Evolutionary conservation across 1,284 basidiomycete species (phyloP).

Genomic region (Fomitopsis pinicola): DNA sequence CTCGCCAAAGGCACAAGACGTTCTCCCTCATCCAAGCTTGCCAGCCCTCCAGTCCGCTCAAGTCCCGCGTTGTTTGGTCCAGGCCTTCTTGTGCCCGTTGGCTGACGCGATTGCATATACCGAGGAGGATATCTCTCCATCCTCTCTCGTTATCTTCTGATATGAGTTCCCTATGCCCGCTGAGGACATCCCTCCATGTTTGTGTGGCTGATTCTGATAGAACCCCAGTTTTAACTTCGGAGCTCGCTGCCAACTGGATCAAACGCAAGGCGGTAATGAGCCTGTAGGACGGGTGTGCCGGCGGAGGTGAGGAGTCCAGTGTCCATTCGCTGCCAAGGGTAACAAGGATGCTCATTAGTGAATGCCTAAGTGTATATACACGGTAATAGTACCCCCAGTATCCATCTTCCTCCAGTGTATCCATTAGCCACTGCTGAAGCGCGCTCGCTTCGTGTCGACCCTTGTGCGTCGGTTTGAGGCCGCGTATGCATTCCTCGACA

Average conservation of each 20-base stretch:
- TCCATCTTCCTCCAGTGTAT: conserved; percentile 48
- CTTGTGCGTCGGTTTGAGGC: neutral
- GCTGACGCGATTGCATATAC: conserved; percentile 34
- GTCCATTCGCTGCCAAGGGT: conserved; percentile 64
- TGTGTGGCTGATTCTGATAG: conserved; percentile 29
- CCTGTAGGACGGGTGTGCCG: conserved; percentile 74
- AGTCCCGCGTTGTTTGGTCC: conserved; percentile 1
- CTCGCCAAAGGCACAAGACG: conserved; percentile 36
- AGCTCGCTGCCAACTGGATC: conserved; percentile 36
- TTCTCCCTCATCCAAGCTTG: conserved; percentile 29
- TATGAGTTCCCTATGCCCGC: conserved; percentile 38
- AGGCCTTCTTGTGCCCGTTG: conserved; percentile 26
- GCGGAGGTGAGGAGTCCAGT: conserved; percentile 50
- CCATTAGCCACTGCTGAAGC: conserved; percentile 38
- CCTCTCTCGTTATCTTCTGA: conserved; percentile 45
- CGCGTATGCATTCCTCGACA: conserved; percentile 45
- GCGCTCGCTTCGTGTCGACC: conserved; percentile 10
- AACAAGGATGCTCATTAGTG: conserved; percentile 7
- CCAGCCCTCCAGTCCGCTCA: conserved; percentile 19
- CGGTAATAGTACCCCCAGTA: conserved; percentile 68
- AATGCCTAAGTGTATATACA: conserved; percentile 1
- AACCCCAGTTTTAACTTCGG: conserved; percentile 1
- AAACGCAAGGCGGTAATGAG: conserved; percentile 70
- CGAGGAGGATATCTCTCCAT: conserved; percentile 31
- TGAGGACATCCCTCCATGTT: conserved; percentile 52